phyloP scores from a whole-genome alignment of 495 filamentous ascomycete species.

The Astrothelium subdiscretum region DNA sequence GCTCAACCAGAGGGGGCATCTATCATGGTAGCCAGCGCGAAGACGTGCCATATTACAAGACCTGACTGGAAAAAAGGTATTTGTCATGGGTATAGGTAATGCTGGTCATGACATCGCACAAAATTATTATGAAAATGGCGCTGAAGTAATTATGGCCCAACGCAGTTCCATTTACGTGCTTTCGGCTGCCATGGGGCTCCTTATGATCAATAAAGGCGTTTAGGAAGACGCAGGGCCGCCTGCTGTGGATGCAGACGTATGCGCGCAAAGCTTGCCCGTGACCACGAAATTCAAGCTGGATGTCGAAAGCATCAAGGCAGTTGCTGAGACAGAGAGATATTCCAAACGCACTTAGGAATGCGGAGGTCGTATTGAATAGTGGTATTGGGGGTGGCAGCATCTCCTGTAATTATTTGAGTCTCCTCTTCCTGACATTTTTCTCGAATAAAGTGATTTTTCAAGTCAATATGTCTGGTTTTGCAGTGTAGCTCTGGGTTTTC shows the following conservation, averaged over 20 bases:
- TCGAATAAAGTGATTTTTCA: too few relatives aligned
- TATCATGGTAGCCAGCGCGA: constrained; percentile 60
- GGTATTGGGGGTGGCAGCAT: constrained; percentile 57
- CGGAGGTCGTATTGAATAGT: constrained; percentile 57
- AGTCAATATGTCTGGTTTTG: too few relatives aligned
- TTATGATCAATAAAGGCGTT: constrained; percentile 42
- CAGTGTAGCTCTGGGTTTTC: too few relatives aligned
- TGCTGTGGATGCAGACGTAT: constrained; percentile 52
- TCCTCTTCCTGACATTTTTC: too few relatives aligned
- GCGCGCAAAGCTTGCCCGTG: constrained; percentile 42
- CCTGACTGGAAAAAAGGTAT: constrained; percentile 53
- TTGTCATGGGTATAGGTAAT: constrained; percentile 73
- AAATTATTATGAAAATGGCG: constrained; percentile 69
- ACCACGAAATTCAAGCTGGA: constrained; percentile 48
- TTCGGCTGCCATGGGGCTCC: constrained; percentile 40
- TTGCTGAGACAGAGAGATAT: constrained; percentile 41
- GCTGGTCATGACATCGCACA: constrained; percentile 76
- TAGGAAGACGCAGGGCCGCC: constrained; percentile 54
- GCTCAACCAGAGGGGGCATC: constrained; percentile 44
- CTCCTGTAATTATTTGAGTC: constrained; percentile 51
- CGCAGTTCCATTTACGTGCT: constrained; percentile 64
- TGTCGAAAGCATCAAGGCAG: constrained; percentile 37
- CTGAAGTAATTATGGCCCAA: constrained; percentile 77
- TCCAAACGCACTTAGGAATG: constrained; percentile 49
- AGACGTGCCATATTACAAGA: constrained; percentile 28